phyloP scores from a whole-genome alignment of 1,284 basidiomycete genomes.

The Uromyces viciae-fabae region DNA sequence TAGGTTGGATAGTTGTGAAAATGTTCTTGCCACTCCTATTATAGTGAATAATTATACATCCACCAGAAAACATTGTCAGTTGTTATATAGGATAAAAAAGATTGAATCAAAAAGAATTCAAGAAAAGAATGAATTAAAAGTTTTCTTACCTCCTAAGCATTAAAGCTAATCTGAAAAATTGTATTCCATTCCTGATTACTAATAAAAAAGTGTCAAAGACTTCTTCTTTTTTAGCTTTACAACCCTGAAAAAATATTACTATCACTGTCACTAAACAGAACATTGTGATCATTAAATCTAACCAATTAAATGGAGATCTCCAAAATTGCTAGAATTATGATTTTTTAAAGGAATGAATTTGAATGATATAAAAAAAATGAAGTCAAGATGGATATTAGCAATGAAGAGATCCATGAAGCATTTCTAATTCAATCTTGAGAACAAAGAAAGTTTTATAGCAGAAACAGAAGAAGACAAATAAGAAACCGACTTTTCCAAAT shows the following conservation, averaged over 20 bases:
- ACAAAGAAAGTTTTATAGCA: background rate
- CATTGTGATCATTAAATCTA: constrained; percentile 76
- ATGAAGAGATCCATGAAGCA: too few species aligned
- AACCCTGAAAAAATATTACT: constrained; percentile 75
- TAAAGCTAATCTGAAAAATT: constrained; percentile 79
- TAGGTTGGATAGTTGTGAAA: constrained; percentile 82
- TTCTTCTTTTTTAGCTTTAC: constrained; percentile 79
- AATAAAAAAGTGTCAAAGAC: constrained; percentile 82
- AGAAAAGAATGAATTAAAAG: constrained; percentile 1
- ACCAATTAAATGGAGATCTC: constrained; percentile 80
- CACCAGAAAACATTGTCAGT: background rate
- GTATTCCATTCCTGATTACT: constrained; percentile 81
- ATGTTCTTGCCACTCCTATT: constrained; percentile 85
- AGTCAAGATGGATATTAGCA: background rate
- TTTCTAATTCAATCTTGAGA: too few species aligned
- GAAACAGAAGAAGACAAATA: background rate
- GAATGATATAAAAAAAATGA: background rate
- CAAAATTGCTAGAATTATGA: constrained; percentile 84
- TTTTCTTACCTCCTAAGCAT: constrained; percentile 77
- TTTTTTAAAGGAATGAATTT: background rate
- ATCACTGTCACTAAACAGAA: constrained; percentile 83
- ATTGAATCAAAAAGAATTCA: too few species aligned
- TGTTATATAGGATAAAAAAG: too few species aligned
- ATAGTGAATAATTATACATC: background rate
- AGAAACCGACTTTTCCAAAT: constrained; percentile 68